Evolutionary conservation across 23 red algal species (phyloP).

Genomic region (Cyanidiococcus yangmingshanensis): DNA sequence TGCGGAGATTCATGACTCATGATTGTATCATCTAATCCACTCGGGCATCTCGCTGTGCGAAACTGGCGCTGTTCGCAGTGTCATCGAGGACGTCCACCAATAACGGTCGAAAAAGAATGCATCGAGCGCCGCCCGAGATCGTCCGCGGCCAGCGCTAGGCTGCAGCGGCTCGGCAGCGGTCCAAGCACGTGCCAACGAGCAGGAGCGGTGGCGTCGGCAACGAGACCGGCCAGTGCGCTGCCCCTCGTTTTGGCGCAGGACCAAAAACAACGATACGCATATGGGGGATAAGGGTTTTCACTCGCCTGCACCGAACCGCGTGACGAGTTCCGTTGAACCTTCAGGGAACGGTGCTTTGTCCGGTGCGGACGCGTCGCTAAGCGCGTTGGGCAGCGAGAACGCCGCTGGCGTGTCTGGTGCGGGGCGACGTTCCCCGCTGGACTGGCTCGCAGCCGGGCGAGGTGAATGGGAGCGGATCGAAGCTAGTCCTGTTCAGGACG

Average conservation of each 20-base stretch:
- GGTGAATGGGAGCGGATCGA: neutral
- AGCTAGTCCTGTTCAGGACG: neutral
- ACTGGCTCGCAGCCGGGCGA: neutral
- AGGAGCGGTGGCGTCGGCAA: no score
- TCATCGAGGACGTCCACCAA: no score
- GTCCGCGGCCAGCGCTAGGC: no score
- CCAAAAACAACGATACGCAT: neutral
- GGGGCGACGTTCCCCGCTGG: neutral
- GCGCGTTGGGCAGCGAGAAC: neutral
- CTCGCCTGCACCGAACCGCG: neutral
- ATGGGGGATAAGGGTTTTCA: neutral
- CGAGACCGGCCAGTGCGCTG: no score
- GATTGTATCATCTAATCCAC: no score
- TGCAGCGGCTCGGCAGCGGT: no score
- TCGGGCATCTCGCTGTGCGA: no score
- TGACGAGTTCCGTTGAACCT: neutral
- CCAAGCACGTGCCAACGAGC: no score
- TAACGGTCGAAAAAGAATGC: no score
- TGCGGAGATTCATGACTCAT: no score
- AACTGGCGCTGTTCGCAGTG: no score
- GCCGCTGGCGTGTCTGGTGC: neutral
- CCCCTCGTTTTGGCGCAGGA: neutral
- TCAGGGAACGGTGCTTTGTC: neutral
- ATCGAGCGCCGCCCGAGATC: no score
- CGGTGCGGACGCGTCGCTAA: neutral